Evolutionary conservation across 2,329 filamentous ascomycete genomes (phyloP).

Genomic region (Zymoseptoria brevis): DNA sequence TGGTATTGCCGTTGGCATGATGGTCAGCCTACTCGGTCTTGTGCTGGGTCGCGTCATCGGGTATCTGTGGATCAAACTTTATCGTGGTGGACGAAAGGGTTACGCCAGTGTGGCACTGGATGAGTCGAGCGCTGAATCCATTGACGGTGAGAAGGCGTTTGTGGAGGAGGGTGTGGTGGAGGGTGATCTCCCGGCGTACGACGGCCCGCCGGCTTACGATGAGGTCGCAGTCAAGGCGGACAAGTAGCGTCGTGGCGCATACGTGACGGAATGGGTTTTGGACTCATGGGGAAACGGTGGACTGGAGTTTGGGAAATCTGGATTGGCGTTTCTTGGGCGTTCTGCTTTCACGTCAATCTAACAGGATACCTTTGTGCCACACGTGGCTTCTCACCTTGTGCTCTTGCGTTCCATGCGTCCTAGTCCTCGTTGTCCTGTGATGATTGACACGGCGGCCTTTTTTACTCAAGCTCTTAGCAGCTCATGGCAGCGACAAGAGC

Average conservation of each 20-base stretch:
- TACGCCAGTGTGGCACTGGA: conserved; percentile 23
- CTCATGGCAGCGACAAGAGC: neutral
- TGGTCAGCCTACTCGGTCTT: conserved; percentile 61
- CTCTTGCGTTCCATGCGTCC: neutral
- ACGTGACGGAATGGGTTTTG: neutral
- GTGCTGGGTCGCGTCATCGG: conserved; percentile 55
- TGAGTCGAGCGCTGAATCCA: conserved; percentile 9
- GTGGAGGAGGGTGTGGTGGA: conserved; percentile 8
- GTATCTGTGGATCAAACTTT: conserved; percentile 50
- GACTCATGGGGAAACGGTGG: neutral
- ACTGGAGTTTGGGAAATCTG: neutral
- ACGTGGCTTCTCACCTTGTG: neutral
- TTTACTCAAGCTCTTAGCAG: neutral
- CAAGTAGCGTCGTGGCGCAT: conserved; percentile 6
- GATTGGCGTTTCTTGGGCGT: neutral
- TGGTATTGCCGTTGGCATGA: conserved; percentile 60
- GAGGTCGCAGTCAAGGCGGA: conserved; percentile 6
- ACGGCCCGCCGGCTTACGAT: conserved; percentile 30
- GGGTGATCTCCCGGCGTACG: conserved; percentile 27
- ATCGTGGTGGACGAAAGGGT: conserved; percentile 38
- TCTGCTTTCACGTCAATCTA: neutral
- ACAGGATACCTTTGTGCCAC: neutral
- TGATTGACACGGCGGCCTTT: neutral
- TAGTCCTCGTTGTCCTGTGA: neutral
- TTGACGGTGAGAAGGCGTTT: conserved; percentile 2